Base-by-base conservation (phyloP, 2,329 filamentous ascomycete species). In the Botrytis paeoniae region DNA sequence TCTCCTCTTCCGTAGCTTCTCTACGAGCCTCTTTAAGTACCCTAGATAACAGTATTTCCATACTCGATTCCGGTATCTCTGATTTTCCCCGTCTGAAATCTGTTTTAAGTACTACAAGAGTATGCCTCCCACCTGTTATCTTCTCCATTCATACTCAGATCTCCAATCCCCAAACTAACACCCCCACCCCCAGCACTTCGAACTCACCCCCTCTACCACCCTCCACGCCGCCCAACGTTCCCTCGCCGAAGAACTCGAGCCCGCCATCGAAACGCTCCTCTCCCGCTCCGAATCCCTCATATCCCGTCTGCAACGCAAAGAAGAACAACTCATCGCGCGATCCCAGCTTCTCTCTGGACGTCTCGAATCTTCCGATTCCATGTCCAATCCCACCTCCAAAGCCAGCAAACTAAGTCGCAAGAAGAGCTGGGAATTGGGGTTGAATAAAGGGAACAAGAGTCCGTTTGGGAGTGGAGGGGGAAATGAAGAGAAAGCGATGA, bases 211-310 rank as follows among this genome's bases (percentile, higher is more conserved):
- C 51, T 89, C 92, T 81, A 85, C 87, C 51, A 88, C 89, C 72
- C 85, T 93, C 25, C 85, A 85, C 74, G 83, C 87, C 76, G 91
- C 91, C 0, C 91, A 93, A 83, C 85, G 87, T 75, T 85, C 88
- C 41, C 85, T 93, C 20, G 86, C 90, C 70, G 88, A 89, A 70
- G 91, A 92, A 79, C 91, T 93, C 75, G 87, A 87, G n/a, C 91
- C 91, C n/a, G 91, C 92, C 81, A 89, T 93, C 76, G 84, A 87
- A 66, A 87, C 86, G 66, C 86, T 93, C 2, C 85, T 93, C 32
- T 83, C 84, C 8, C 86, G 91, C 69, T 88, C 90, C 10, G 86
- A 89, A 71, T 86, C 87, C 74, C 86, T 92, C 75, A 84, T 93
- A 25, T 88, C 91, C 76, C 91, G 90, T 76, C 86, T 93, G 29